These are phyloP conservation scores for Euphorbia pulcherrima DNA, from an alignment of 345 rosid species.

Conservation along the genomic window DNA sequence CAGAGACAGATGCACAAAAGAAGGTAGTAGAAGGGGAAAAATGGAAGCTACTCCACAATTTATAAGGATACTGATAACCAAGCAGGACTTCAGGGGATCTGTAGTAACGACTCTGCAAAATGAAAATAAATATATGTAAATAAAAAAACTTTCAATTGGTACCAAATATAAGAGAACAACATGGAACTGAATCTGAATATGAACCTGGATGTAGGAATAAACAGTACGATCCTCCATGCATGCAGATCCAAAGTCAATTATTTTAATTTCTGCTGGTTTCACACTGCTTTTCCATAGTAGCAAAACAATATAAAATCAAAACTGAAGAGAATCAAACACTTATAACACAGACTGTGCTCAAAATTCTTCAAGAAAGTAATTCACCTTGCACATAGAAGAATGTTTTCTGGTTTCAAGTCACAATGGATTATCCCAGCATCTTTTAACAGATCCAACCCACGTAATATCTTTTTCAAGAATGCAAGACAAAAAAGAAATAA, in stretches of 20 bases:
- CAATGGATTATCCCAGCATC: conserved; percentile 97
- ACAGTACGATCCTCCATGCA: conserved; percentile 98
- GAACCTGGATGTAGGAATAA: conserved; percentile 97
- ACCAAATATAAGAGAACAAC: conserved; percentile 11
- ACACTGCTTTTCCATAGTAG: conserved; percentile 43
- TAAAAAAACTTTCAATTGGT: conserved; percentile 13
- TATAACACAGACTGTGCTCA: conserved; percentile 10
- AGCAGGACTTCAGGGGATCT: conserved; percentile 98
- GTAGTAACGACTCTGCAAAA: conserved; percentile 96
- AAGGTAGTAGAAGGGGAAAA: conserved; percentile 2
- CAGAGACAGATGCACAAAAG: not conserved
- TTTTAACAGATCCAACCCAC: conserved; percentile 82
- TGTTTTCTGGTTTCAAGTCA: conserved; percentile 98
- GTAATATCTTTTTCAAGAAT: conserved; percentile 63
- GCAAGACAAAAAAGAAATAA: conserved; percentile 11
- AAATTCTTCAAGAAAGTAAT: conserved; percentile 23
- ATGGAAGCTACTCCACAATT: conserved; percentile 11
- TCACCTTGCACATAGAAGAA: conserved; percentile 90
- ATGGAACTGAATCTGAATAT: conserved; percentile 6
- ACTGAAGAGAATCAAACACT: conserved; percentile 13
- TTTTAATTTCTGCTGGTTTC: conserved; percentile 94
- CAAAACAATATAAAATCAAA: conserved; percentile 13
- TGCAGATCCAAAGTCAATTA: conserved; percentile 99
- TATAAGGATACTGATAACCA: conserved; percentile 93
- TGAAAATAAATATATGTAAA: conserved; percentile 26